Evolutionary conservation across 2,329 filamentous ascomycete species (phyloP), one percentile per base, ranked within the genome.

Genomic region (Teratosphaeria nubilosa): DNA sequence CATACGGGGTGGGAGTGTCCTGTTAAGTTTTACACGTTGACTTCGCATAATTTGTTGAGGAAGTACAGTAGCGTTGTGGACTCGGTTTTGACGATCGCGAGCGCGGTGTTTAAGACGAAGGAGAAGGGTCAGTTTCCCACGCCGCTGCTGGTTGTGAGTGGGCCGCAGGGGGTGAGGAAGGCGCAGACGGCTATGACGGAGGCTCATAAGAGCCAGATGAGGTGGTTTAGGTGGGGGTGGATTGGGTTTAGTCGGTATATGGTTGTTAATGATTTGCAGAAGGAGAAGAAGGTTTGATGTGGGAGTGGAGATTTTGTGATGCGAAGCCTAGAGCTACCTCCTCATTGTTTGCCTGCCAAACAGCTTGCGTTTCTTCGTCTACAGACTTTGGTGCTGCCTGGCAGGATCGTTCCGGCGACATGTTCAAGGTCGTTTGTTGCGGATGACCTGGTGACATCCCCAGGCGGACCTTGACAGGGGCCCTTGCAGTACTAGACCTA

Each of bases 161-260:
- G 82, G 9, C 78, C 90, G 16, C 70, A 74, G 4, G 79, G 80
- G 57, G 83, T 86, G 63, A 78, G 86, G 62, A 82, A 80, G 31
- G 92, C 90, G 7, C 87, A 91, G 76, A 80, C 77, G 57, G 91
- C 94, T 32, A 99, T 99, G 94, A 91, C 88, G 1, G 80, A 82
- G 57, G 92, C 89, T 30, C 94, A 99, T 77, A 80, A 85, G 75
- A 96, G 91, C 73, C 94, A 99, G 80, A 99, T 99, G 94, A 84
- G 89, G 41, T 99, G 94, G 94, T 99, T 97, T 71, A 84, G 94
- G 7, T 97, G 91, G 82, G 90, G 91, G 2, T 99, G 91, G 91
- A 96, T 99, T 69, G 81, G 83, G 0, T 72, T 96, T 58, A 94
- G 91, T 68, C 80, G 94, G 60, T 99, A 97, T 75, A 97, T 99